These are phyloP conservation scores for Truncatella angustata DNA, from an alignment of 2,329 filamentous ascomycete species.

Conservation along the genomic window DNA sequence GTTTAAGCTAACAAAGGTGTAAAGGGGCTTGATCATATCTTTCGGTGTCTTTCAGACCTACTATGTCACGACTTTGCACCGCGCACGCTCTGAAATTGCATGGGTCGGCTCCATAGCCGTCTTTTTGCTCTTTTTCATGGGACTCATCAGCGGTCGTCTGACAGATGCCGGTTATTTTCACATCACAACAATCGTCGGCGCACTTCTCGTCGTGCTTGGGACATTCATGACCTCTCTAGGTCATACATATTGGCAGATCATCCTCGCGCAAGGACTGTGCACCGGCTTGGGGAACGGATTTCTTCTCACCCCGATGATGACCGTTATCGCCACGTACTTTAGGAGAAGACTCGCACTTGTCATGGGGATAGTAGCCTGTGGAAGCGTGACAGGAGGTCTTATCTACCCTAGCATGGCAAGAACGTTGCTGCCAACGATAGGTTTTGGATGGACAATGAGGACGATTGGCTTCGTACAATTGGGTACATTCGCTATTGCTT, in stretches of 20 bases:
- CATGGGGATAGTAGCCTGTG: conserved; percentile 19
- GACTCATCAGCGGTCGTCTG: conserved; percentile 16
- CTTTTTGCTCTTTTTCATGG: conserved; percentile 17
- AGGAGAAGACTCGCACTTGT: conserved; percentile 17
- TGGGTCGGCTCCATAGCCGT: conserved; percentile 22
- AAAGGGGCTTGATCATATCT: conserved; percentile 20
- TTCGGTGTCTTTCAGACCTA: conserved; percentile 23
- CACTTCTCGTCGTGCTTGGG: not conserved
- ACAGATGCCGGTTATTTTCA: conserved; percentile 20
- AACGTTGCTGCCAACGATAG: conserved; percentile 15
- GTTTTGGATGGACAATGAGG: conserved; percentile 12
- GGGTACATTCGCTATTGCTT: no score
- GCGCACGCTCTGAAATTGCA: conserved; percentile 17
- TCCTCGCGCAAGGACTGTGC: conserved; percentile 35
- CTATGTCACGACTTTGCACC: conserved; percentile 13
- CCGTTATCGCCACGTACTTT: conserved; percentile 24
- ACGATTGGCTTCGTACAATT: conserved; percentile 11
- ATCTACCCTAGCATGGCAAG: not conserved
- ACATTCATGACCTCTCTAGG: not conserved
- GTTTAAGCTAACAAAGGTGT: no score
- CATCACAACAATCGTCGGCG: conserved; percentile 14
- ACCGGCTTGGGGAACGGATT: conserved; percentile 36
- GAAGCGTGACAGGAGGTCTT: conserved; percentile 17
- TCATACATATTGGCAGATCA: conserved; percentile 30
- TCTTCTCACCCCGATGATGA: conserved; percentile 30